Evolutionary conservation across 495 filamentous ascomycete genomes (phyloP).

Genomic region (Aspergillus wentii): DNA sequence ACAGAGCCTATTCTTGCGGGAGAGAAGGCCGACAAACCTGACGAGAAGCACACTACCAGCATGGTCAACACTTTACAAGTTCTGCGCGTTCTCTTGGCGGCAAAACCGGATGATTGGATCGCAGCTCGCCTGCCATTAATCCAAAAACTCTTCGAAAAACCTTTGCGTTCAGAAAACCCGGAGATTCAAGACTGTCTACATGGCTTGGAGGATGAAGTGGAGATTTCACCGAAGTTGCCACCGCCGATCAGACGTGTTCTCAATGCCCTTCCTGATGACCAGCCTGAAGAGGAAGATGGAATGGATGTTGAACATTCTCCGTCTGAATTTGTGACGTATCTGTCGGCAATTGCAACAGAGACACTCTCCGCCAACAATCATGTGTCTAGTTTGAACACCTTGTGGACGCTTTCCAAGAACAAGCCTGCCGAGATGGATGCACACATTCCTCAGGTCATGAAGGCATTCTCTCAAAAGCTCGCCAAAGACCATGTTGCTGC

Average conservation of each 20-base stretch:
- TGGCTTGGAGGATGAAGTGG: slow-evolving; percentile 58
- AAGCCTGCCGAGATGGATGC: slow-evolving; percentile 81
- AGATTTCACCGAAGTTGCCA: slow-evolving; percentile 45
- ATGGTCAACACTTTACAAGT: slow-evolving; percentile 92
- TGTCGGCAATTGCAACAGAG: slow-evolving; percentile 79
- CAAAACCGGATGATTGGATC: slow-evolving; percentile 88
- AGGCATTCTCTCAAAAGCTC: slow-evolving; percentile 85
- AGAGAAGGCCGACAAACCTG: slow-evolving; percentile 58
- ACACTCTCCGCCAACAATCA: slow-evolving; percentile 70
- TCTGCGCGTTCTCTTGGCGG: slow-evolving; percentile 77
- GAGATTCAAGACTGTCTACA: slow-evolving; percentile 93
- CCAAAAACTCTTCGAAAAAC: slow-evolving; percentile 88
- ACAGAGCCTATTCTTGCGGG: slow-evolving; percentile 76
- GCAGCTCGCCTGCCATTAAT: slow-evolving; percentile 65
- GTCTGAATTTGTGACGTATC: slow-evolving; percentile 74
- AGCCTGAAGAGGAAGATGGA: slow-evolving; percentile 82
- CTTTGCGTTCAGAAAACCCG: slow-evolving; percentile 75
- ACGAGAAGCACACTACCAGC: slow-evolving; percentile 70
- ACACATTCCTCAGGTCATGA: slow-evolving; percentile 86
- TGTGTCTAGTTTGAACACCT: slow-evolving; percentile 80
- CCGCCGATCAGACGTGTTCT: slow-evolving; percentile 78
- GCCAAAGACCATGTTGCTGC: slow-evolving; percentile 89
- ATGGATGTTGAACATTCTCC: slow-evolving; percentile 72
- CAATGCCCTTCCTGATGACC: slow-evolving; percentile 83
- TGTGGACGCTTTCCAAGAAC: slow-evolving; percentile 84